phyloP scores from a whole-genome alignment of 2,329 filamentous ascomycete species.

The Orbilia blumenaviensis region DNA sequence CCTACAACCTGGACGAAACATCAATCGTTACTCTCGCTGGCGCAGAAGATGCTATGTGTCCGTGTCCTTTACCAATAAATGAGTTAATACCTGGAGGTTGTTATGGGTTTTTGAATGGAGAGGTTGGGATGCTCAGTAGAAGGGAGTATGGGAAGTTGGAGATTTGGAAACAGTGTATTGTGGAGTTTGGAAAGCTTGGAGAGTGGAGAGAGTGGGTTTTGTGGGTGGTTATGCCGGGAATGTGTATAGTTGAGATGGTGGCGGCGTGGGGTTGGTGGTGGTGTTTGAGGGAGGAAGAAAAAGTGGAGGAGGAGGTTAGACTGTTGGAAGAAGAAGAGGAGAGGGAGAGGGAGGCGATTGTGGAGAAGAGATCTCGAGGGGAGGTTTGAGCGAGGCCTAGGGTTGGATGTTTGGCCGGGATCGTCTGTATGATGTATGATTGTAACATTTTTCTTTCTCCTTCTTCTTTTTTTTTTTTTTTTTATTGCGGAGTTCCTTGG shows the following conservation, averaged over 20 bases:
- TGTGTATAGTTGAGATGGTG: constrained; percentile 21
- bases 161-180: constrained; percentile 17
- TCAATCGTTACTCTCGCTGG: not conserved
- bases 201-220: constrained; percentile 33
- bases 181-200: not conserved
- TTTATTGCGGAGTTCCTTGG: too few relatives aligned
- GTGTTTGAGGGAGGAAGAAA: constrained; percentile 25
- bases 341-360: not conserved
- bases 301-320: not conserved
- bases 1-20: constrained; percentile 12
- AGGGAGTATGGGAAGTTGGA: constrained; percentile 6
- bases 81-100: not conserved
- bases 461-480: too few relatives aligned
- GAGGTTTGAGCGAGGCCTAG: not conserved
- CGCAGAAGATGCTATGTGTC: not conserved
- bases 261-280: constrained; percentile 21
- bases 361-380: not conserved
- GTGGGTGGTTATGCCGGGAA: constrained; percentile 30
- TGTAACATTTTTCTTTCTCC: too few relatives aligned
- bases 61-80: not conserved
- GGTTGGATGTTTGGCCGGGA: too few relatives aligned
- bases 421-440: too few relatives aligned
- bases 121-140: not conserved
- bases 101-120: not conserved
- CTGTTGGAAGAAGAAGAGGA: not conserved